Percentiles rank a stretch among this genome's conserved stretches.
phyloP scores from a whole-genome alignment of 2,329 filamentous ascomycete species.

The Colletotrichum tofieldiae region DNA sequence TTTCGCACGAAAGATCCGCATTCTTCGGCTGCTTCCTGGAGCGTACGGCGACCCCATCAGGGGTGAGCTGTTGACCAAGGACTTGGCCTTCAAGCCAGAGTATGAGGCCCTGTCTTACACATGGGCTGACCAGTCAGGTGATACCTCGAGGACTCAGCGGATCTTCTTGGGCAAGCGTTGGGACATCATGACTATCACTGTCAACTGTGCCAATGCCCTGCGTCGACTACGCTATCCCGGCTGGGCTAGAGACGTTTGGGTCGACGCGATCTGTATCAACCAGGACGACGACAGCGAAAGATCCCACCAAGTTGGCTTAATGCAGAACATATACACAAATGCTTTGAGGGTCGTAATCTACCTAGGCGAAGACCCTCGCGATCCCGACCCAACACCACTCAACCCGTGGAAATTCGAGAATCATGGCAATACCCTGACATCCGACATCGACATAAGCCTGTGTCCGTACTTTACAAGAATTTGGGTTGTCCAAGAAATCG shows the following conservation, averaged over 20 bases:
- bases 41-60: neutral
- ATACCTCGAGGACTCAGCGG: neutral
- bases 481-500: neutral
- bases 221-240: constrained; percentile 5
- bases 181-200: neutral
- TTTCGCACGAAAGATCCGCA: constrained; percentile 1
- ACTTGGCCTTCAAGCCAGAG: neutral
- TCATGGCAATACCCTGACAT: neutral
- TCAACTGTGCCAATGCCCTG: constrained; percentile 28
- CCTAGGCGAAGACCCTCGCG: neutral
- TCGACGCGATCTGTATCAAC: constrained; percentile 31
- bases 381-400: neutral
- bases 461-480: neutral
- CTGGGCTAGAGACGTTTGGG: neutral
- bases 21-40: neutral
- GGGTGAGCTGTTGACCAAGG: neutral
- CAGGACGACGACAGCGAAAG: constrained; percentile 39
- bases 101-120: constrained; percentile 40
- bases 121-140: constrained; percentile 19
- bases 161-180: constrained; percentile 7
- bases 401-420: neutral
- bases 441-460: neutral
- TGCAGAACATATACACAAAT: constrained; percentile 44
- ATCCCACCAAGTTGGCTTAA: constrained; percentile 43
- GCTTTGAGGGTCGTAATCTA: constrained; percentile 9